Percentiles rank a stretch among this genome's conserved stretches.
These are phyloP conservation scores for Aspergillus puulaauensis DNA, from an alignment of 2,329 filamentous ascomycete genomes.

Conservation along the genomic window DNA sequence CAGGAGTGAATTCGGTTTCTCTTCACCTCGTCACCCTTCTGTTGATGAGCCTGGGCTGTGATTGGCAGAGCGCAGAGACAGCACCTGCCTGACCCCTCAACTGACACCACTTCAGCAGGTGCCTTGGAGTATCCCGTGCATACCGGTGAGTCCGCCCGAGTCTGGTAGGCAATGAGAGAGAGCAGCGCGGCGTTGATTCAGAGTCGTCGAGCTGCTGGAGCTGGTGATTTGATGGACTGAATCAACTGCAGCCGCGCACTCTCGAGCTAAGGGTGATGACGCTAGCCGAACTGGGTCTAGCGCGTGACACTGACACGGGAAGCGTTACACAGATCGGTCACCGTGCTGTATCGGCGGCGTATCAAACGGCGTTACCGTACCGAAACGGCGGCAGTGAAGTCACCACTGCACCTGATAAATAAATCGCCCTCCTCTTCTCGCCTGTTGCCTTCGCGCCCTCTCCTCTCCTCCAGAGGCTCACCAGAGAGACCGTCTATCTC, in stretches of 20 bases:
- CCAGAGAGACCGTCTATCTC: background rate
- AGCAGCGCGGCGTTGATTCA: background rate
- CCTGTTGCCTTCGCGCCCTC: slow-evolving; percentile 5
- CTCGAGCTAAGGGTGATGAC: slow-evolving; percentile 14
- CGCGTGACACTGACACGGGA: slow-evolving; percentile 15
- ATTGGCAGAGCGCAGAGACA: slow-evolving; percentile 1
- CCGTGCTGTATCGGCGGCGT: slow-evolving; percentile 12
- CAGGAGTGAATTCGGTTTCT: slow-evolving; percentile 2
- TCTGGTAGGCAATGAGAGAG: background rate
- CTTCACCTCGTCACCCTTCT: background rate
- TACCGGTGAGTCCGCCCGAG: slow-evolving; percentile 1
- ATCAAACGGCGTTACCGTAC: slow-evolving; percentile 8
- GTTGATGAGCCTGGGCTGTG: slow-evolving; percentile 3
- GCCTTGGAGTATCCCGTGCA: background rate
- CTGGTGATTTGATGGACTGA: background rate
- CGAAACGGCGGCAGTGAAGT: slow-evolving; percentile 9
- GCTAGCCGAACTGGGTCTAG: slow-evolving; percentile 9
- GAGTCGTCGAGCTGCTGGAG: background rate
- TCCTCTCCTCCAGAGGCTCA: slow-evolving; percentile 6
- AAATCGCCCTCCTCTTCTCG: slow-evolving; percentile 12
- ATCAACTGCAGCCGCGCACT: slow-evolving; percentile 16
- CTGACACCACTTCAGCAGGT: background rate
- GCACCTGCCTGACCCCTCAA: background rate
- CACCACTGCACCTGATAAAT: slow-evolving; percentile 13
- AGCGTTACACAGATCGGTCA: slow-evolving; percentile 4